Percentiles rank a stretch among this genome's conserved stretches.
Evolutionary conservation across 345 rosid species (phyloP).

Genomic region (Stellera chamaejasme): DNA sequence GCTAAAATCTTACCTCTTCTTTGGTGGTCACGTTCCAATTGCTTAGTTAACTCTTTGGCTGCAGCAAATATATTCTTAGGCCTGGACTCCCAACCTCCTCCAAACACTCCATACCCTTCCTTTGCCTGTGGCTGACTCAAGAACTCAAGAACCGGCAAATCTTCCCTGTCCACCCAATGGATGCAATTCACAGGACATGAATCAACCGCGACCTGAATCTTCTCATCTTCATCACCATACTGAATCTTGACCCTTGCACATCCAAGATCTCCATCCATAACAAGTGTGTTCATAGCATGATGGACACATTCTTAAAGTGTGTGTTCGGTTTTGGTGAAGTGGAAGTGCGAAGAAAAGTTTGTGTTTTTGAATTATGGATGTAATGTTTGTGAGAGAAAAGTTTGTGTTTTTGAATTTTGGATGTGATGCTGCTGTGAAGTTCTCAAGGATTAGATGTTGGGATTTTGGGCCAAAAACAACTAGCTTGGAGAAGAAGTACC

Average conservation of each 20-base stretch:
- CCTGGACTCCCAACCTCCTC: conserved; percentile 50
- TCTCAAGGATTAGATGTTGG: no score
- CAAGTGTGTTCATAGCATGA: conserved; percentile 50
- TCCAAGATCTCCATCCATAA: conserved; percentile 38
- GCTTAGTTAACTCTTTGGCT: conserved; percentile 38
- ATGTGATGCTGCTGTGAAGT: background rate
- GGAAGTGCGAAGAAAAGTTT: background rate
- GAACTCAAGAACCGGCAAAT: conserved; percentile 45
- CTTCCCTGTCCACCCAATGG: conserved; percentile 47
- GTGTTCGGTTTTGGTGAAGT: no score
- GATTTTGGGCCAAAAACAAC: no score
- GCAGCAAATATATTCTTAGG: conserved; percentile 45
- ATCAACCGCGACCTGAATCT: conserved; percentile 48
- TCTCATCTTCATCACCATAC: conserved; percentile 36
- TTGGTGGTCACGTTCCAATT: conserved; percentile 19
- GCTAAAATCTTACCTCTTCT: conserved; percentile 12
- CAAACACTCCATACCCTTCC: conserved; percentile 47
- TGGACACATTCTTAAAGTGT: conserved; percentile 40
- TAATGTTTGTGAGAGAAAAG: background rate
- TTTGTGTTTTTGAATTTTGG: background rate
- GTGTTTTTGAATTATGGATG: background rate
- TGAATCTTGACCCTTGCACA: conserved; percentile 54
- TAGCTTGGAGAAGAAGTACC: conserved; percentile 17
- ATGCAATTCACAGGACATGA: conserved; percentile 69
- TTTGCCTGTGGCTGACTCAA: conserved; percentile 36